Percentiles rank a stretch among this genome's conserved stretches.
phyloP scores from a whole-genome alignment of 257 asterid species.

The Przewalskia tangutica region DNA sequence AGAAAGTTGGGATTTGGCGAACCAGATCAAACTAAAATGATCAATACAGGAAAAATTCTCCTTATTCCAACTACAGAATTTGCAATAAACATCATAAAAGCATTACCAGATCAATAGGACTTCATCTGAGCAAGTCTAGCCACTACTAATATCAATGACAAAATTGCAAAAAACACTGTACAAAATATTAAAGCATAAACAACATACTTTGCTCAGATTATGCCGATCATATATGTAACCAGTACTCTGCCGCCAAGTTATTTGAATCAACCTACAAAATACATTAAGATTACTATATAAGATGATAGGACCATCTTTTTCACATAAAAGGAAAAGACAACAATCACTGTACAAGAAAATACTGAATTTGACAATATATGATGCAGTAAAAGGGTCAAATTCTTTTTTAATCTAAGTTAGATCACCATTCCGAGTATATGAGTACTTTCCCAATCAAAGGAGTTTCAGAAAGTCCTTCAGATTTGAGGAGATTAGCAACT shows the following conservation, averaged over 20 bases:
- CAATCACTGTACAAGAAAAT: neutral
- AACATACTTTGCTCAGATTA: slow-evolving; percentile 68
- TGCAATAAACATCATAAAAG: neutral
- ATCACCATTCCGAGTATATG: neutral
- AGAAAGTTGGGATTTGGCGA: neutral
- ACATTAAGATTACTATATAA: neutral
- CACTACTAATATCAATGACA: neutral
- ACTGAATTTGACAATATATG: neutral
- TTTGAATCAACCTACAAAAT: slow-evolving; percentile 88
- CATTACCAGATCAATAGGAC: neutral
- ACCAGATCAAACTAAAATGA: neutral
- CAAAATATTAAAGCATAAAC: neutral
- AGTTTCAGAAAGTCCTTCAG: neutral
- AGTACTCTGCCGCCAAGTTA: slow-evolving; percentile 67
- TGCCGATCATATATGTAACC: slow-evolving; percentile 82
- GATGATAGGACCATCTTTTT: neutral
- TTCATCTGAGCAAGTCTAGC: neutral
- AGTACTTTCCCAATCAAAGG: neutral
- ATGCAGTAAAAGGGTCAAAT: neutral
- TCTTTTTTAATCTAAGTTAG: neutral
- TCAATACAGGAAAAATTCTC: neutral
- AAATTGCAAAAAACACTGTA: neutral
- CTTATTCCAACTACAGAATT: neutral
- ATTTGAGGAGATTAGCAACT: neutral
- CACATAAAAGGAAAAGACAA: neutral